phyloP scores from a whole-genome alignment of 306 rosid species.

The Trichosanthes truncata region DNA sequence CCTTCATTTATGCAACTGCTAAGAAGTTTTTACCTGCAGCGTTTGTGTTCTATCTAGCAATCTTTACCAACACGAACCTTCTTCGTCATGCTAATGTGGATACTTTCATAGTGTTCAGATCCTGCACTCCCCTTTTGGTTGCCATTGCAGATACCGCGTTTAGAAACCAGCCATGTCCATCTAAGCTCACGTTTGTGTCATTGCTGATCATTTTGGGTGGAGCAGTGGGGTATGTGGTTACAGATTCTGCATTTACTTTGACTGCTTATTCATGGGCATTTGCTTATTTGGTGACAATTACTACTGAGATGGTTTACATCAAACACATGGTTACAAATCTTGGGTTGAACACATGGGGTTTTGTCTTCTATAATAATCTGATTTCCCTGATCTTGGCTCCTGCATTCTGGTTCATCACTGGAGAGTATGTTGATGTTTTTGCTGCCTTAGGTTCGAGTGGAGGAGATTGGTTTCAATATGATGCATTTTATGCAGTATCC shows the following conservation, averaged over 20 bases:
- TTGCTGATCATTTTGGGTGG: constrained; percentile 70
- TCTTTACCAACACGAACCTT: constrained; percentile 92
- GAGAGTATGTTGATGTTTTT: constrained; percentile 66
- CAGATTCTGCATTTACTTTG: constrained; percentile 70
- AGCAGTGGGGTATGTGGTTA: constrained; percentile 82
- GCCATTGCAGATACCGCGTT: constrained; percentile 81
- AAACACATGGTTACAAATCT: constrained; percentile 93
- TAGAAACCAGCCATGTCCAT: constrained; percentile 66
- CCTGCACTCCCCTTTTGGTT: constrained; percentile 83
- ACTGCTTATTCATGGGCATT: constrained; percentile 96
- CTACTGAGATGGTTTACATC: constrained; percentile 95
- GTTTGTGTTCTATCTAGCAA: constrained; percentile 75
- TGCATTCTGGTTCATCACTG: constrained; percentile 61
- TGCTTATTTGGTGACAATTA: constrained; percentile 76
- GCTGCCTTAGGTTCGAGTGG: constrained; percentile 40
- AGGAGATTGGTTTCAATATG: constrained; percentile 38
- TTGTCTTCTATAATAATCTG: constrained; percentile 72
- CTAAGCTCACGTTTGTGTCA: constrained; percentile 65
- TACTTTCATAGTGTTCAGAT: constrained; percentile 86
- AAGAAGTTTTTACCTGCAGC: constrained; percentile 92
- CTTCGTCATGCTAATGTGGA: constrained; percentile 95
- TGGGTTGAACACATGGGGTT: constrained; percentile 89
- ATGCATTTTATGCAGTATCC: constrained; percentile 51
- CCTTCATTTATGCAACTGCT: constrained; percentile 57
- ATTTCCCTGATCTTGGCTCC: constrained; percentile 85